Evolutionary conservation across 202 grass and related monocot genomes (phyloP), one percentile per base, ranked within the genome.

Genomic region (Zizania palustris): DNA sequence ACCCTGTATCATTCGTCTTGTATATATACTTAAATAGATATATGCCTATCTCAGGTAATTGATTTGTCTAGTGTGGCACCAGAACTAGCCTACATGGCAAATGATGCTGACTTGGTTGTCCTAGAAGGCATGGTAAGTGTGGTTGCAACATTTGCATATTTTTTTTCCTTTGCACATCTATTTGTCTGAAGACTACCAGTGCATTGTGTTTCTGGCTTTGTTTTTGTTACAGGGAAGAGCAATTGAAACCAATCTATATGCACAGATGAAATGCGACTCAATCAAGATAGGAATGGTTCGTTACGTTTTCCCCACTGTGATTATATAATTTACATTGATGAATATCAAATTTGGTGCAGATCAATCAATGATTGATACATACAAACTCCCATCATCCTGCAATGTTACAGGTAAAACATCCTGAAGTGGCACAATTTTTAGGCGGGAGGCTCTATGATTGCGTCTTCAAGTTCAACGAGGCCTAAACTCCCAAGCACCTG

Each of bases 361-460:
- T 62, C 43, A 35, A 48, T 40, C 38, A 51, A 7, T 18, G 34
- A 14, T 77, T 42, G 65, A 20, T 4, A n/a, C 74, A 72, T 33
- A 65, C 39, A 69, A 72, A 76, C 5, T 85, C n/a, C 6, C 3
- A 0, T 61, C 65, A 36, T 75, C 11, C 22, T 45, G 15, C 44
- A 68, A 28, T 63, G 5, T 83, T 79, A 48, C 81, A 99, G 96
- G 96, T 99, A 35, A 99, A 99, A 79, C 96, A 99, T 81, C 85
- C 92, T 4, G 92, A 99, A 80, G 92, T 95, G 42, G 96, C 96
- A 59, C 92, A 99, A 72, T 96, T 99, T 87, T 90, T 99, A 75
- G 96, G 92, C 67, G 92, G 96, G 67, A 86, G 92, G 86, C 87
- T 95, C 74, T 99, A 99, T 75, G 96, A 99, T 87, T 90, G 96